Base-by-base conservation (phyloP, 1,284 basidiomycete genomes). In the Violaceomyces palustris region DNA sequence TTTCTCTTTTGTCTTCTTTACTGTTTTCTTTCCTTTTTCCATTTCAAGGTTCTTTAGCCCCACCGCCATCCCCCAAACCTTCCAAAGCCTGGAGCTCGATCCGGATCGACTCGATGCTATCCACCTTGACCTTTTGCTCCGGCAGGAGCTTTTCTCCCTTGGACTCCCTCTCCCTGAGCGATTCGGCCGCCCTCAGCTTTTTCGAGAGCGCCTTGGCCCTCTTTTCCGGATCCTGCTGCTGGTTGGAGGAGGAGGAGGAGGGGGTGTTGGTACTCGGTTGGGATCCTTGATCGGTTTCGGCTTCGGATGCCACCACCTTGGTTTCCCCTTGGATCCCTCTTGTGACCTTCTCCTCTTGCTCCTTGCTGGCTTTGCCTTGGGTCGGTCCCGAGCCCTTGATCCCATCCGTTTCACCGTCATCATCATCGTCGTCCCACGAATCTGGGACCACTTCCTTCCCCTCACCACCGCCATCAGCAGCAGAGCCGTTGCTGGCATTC, bases 381-480 rank as follows among this genome's bases (percentile, higher is more conserved):
- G 30, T 10, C n/a, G n/a, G n/a, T n/a, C n/a, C n/a, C n/a, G n/a
- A n/a, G n/a, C n/a, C n/a, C n/a, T n/a, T n/a, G n/a, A n/a, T n/a
- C n/a, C n/a, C n/a, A n/a, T n/a, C n/a, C n/a, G n/a, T n/a, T n/a
- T n/a, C n/a, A n/a, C n/a, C n/a, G n/a, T 18, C 39, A 15, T 23
- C 19, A 9, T 35, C 45, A 3, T 48, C 40, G n/a, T 48, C 38
- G 29, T 48, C 45, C 45, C 45, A 48, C 12, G 35, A 39, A 21
- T 48, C 45, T 4, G 45, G 45, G 2, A 32, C 22, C 7, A 36
- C 45, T 24, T 35, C 40, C 15, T 47, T 34, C 5, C 27, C 50
- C 75, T 33, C 31, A 35, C 73, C 58, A 76, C 77, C 74, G 82
- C 78, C 58, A 81, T 80, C 60, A 11, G 45, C 53, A 8, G 48